Evolutionary conservation across 2,329 filamentous ascomycete genomes (phyloP), one percentile per base, ranked within the genome.

Genomic region (Colletotrichum navitas): DNA sequence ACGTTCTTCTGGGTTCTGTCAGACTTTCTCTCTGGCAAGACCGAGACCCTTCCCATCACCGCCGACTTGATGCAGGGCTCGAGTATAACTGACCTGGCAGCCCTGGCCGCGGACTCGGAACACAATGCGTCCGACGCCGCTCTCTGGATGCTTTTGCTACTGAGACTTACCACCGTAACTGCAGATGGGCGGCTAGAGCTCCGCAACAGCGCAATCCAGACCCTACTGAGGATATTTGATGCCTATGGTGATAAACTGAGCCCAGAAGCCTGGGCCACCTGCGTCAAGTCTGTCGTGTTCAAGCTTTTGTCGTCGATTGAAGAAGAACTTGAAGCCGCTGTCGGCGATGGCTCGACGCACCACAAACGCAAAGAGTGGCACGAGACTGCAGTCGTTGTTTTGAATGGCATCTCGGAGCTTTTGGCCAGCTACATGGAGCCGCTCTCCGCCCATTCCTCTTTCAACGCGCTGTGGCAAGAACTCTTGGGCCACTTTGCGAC

Each of bases 1-100:
- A 97, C 95, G 0, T 96, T 97, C 78, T 97, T 97, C 80, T 98
- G 95, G 94, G 95, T 95, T 65, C 88, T 98, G 10, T 97, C 95
- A 0, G 95, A 98, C 80, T 96, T 95, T 74, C 85, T 98, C 5
- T 91, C 89, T 1, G 83, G 86, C 3, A 89, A 88, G 75, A 89
- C 86, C 65, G 85, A 85, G 69, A 84, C 86, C 0, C 86, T 91
- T 55, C 85, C 87, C 1, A 88, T 92, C 41, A 90, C 87, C 0
- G 83, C 86, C 54, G 85, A 86, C 62, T 84, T 91, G 71, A 85
- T 91, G 67, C 81, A 85, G 55, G 83, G 86, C 72, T 77, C 86
- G 71, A 82, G 89, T 76, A 76, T 76, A 14, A 74, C 80, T 6
- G 90, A 92, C 65, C 82, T 90, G 10, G 84, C 87, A 21, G 90